Evolutionary conservation across 495 filamentous ascomycete genomes (phyloP), one percentile per base, ranked within the genome.

Genomic region (Talaromyces ruber): DNA sequence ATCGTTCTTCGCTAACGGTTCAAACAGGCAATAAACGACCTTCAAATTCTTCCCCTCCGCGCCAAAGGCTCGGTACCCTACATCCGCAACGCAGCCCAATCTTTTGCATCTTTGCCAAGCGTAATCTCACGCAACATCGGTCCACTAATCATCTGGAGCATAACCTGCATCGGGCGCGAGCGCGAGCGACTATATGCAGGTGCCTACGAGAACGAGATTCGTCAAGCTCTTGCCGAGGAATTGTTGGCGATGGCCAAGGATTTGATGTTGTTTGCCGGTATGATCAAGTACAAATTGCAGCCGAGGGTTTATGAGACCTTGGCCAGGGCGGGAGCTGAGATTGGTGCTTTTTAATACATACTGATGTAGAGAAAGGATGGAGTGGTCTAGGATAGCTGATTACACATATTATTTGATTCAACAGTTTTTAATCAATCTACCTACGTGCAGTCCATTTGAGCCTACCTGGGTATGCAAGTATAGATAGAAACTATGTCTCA

Each of bases 211-310:
- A 92, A 90, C 68, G 86, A 87, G 60, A 87, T 86, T 63, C 86
- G 86, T 65, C 79, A 83, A 61, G 80, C 82, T 60, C 82, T 94
- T 73, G 81, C 87, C 22, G 84, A 87, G 45, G 78, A 87, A 65
- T 75, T 96, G 66, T 83, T 88, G 72, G 82, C 86, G 66, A 88
- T 85, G 69, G 91, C 87, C 56, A 88, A 89, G 68, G 94, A 97
- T 74, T 71, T 96, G 61, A 95, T 93, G 81, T 86, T 95, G 34
- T 98, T 97, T 77, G 93, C 93, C 14, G 93, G 94, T 28, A 86
- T 96, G 81, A 84, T 98, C 67, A 87, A 91, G 70, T 98, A 96
- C 73, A 86, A 93, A 63, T 79, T 97, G 65, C 83, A 85, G 9
- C 82, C 85, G 26, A 79, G 82, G 66, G 81, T 96, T 37, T 91